Evolutionary conservation across 208 protist genomes (phyloP), one percentile per base, ranked within the genome.

Genomic region (Wallacemonas sp.): DNA sequence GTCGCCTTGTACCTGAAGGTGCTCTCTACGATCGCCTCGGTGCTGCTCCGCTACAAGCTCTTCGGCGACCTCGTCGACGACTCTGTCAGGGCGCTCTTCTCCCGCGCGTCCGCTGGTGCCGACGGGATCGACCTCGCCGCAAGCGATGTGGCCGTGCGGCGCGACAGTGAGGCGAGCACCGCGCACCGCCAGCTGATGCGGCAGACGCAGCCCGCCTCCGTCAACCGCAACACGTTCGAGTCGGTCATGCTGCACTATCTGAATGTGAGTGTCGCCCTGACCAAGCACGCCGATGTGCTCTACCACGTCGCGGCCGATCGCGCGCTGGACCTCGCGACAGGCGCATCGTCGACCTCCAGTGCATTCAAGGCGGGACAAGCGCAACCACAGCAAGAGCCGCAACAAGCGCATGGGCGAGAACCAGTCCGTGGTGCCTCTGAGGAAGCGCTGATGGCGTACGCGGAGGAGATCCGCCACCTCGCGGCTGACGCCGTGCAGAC

Each of bases 1-100:
- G 60, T 43, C 8, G 78, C 82, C n/a, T 58, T 90, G 9, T 93
- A 88, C 54, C 48, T 87, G 63, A 83, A 90, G 36, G 56, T 93
- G 21, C 70, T 93, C 27, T 58, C 81, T 26, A 58, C 83, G 29
- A 69, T 72, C 26, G 62, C 72, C 30, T 16, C 61, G 30, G 71
- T 85, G 16, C 72, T 80, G 38, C 34, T 73, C 24, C 75, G 70
- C 1, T 81, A 82, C 19, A 68, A 73, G 29, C 44, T 88, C 11
- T 63, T 75, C 5, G 79, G 76, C 11, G 72, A 78, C 44, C 65
- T 81, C 26, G n/a, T 27, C 2, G 24, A 65, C 1, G 58, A 69
- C n/a, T 36, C 54, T 8, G 52, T 58, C 9, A 24, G 52, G 29
- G 52, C 52, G 8, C 52, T 58, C 30, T 38, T 58, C 52, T 58